Percentiles rank a stretch among this genome's conserved stretches.
These are phyloP conservation scores for Termitomyces eurrhizus DNA, from an alignment of 768 basidiomycete species.

Conservation along the genomic window DNA sequence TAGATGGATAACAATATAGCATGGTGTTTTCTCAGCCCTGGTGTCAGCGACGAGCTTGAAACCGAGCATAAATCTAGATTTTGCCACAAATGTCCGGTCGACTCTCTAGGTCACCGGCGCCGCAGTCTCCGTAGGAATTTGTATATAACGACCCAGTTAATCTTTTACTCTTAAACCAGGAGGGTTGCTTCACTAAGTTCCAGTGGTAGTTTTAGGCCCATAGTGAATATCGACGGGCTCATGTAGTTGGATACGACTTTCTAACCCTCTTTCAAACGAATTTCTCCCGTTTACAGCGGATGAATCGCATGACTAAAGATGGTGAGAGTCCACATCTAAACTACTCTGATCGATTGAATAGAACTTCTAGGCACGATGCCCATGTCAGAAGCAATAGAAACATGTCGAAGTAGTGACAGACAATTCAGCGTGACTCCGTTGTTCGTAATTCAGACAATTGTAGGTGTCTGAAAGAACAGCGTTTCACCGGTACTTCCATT, in stretches of 20 bases:
- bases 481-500: neutral
- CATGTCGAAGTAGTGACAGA: neutral
- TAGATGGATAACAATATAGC: too few species aligned
- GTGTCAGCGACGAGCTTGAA: too few species aligned
- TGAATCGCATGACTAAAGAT: neutral
- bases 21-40: too few species aligned
- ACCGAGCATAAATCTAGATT: too few species aligned
- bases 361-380: neutral
- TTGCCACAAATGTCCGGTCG: too few species aligned
- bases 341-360: neutral
- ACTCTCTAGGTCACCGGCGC: neutral
- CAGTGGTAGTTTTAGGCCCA: neutral
- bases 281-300: neutral
- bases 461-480: neutral
- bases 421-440: neutral
- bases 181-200: neutral
- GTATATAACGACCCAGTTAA: neutral
- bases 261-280: neutral
- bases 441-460: neutral
- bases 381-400: neutral
- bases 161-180: neutral
- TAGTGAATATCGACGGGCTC: neutral
- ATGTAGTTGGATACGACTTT: neutral
- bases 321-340: neutral
- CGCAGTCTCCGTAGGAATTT: neutral